A percentile compares a stretch with the other conserved stretches of the same genome.
Conservation (phyloP, 129 eudicot species). For the Flaveria trinervia region DNA sequence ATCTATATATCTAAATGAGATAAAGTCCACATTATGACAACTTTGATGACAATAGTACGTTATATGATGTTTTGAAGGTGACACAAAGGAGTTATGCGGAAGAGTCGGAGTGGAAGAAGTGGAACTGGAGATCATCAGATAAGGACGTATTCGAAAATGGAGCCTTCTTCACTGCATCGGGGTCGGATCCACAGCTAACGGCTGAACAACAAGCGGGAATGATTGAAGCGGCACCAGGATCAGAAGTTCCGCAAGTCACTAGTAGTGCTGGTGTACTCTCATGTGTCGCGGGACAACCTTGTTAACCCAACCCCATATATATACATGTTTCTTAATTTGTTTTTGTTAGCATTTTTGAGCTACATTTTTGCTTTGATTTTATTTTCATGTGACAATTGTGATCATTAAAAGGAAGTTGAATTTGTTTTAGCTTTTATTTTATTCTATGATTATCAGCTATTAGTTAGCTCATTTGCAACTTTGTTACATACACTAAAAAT, state of each 20-base stretch:
- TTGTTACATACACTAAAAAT: not conserved
- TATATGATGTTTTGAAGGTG: slow-evolving; percentile 40
- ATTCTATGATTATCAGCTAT: not conserved
- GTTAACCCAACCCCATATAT: slow-evolving; percentile 26
- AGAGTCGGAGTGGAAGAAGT: slow-evolving; percentile 48
- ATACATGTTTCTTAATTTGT: not conserved
- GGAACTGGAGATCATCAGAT: slow-evolving; percentile 78
- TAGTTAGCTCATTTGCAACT: not conserved
- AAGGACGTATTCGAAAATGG: slow-evolving; percentile 60
- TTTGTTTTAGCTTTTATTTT: not conserved
- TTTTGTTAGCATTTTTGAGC: not conserved
- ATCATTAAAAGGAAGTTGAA: not conserved
- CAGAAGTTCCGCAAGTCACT: slow-evolving; percentile 45
- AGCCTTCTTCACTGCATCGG: slow-evolving; percentile 58
- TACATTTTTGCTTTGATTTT: not conserved
- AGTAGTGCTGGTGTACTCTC: slow-evolving; percentile 54
- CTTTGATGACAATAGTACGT: not conserved
- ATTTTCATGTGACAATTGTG: not conserved
- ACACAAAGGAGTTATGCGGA: slow-evolving; percentile 52
- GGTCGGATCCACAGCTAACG: slow-evolving; percentile 30
- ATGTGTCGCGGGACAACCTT: slow-evolving; percentile 46
- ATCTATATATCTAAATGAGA: no score
- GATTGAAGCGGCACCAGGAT: slow-evolving; percentile 48
- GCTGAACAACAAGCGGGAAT: slow-evolving; percentile 20
- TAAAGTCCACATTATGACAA: no score